Evolutionary conservation across 371 early-diverging fungal genomes (phyloP).

Genomic region (Lichtheimia corymbifera): DNA sequence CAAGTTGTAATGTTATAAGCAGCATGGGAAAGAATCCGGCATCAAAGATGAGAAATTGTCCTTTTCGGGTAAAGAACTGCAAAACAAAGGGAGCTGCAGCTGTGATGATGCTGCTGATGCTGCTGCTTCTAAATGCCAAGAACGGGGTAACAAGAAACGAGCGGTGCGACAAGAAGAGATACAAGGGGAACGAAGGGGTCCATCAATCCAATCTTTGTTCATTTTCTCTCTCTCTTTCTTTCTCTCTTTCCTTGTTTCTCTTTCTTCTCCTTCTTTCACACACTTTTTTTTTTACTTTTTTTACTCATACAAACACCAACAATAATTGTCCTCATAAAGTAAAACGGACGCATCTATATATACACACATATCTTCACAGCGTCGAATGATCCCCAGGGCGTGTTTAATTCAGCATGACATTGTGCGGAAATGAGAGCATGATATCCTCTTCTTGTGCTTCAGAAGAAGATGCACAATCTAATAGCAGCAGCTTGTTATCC

Average conservation of each 20-base stretch:
- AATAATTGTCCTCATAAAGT: too few species aligned
- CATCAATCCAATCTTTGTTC: neutral
- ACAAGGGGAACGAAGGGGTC: neutral
- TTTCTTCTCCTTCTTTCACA: neutral
- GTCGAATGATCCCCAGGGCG: slow-evolving; percentile 1
- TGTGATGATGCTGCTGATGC: too few species aligned
- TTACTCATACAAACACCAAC: neutral
- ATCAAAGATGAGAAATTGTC: too few species aligned
- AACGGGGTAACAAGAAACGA: too few species aligned
- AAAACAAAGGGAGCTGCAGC: too few species aligned
- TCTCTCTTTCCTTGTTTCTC: neutral
- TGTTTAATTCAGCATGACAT: slow-evolving; percentile 5
- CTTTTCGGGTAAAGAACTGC: too few species aligned
- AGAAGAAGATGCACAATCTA: neutral
- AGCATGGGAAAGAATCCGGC: too few species aligned
- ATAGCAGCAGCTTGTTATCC: neutral
- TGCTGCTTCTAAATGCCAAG: too few species aligned
- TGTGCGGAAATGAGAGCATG: slow-evolving; percentile 10
- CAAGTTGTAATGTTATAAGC: too few species aligned
- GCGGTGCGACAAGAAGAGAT: neutral
- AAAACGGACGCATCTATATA: neutral
- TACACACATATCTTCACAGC: neutral
- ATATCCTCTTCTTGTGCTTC: neutral
- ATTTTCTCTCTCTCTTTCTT: neutral
- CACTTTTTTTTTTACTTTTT: neutral